Percentiles rank a stretch among this genome's conserved stretches.
These are phyloP conservation scores for Rhynchosporium graminicola DNA, from an alignment of 2,329 filamentous ascomycete species.

Conservation along the genomic window DNA sequence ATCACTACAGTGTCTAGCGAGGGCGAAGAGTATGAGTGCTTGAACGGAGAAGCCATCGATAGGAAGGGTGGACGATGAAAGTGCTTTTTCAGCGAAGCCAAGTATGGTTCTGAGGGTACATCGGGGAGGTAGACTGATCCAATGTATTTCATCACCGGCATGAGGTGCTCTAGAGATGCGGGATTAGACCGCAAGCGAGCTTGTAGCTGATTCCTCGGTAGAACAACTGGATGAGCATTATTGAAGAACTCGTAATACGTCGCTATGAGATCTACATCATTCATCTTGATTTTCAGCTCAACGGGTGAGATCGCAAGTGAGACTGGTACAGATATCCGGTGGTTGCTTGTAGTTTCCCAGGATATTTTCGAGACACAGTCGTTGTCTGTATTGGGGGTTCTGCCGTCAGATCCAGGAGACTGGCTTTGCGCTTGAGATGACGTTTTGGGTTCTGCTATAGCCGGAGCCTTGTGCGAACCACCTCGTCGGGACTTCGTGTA, in stretches of 20 bases:
- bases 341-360: neutral
- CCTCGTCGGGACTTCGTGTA: conserved; percentile 55
- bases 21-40: conserved; percentile 41
- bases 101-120: conserved; percentile 5
- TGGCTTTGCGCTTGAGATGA: conserved; percentile 4
- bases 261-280: conserved; percentile 5
- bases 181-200: conserved; percentile 36
- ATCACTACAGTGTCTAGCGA: conserved; percentile 42
- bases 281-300: neutral
- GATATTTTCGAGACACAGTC: neutral
- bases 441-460: neutral
- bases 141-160: conserved; percentile 41
- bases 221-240: conserved; percentile 40
- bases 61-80: conserved; percentile 18
- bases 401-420: neutral
- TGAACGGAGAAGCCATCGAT: conserved; percentile 39
- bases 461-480: conserved; percentile 30
- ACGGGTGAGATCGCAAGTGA: neutral
- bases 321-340: neutral
- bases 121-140: conserved; percentile 34
- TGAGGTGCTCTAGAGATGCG: conserved; percentile 33
- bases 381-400: neutral
- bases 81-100: conserved; percentile 11
- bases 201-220: conserved; percentile 39
- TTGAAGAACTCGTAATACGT: conserved; percentile 35